A percentile compares a stretch with the other conserved stretches of the same genome.
These are phyloP conservation scores for Globisporangium recalcitrans DNA, from an alignment of 352 stramenopile genomes.

Conservation along the genomic window DNA sequence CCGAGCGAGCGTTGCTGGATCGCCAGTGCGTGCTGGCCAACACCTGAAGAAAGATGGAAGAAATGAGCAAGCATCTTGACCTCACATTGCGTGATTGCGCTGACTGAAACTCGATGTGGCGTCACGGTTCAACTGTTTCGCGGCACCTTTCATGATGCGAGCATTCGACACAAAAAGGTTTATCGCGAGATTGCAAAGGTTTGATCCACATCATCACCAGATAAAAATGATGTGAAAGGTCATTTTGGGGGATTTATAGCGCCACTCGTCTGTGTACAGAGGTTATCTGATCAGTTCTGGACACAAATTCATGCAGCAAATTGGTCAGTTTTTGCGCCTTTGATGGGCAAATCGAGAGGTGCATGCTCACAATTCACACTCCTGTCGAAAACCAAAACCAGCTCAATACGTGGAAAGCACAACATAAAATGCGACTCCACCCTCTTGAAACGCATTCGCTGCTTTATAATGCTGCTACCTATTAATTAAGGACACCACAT, in stretches of 20 bases:
- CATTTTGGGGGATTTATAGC: too few species aligned
- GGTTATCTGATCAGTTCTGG: background rate
- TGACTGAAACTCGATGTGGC: background rate
- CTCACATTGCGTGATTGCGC: background rate
- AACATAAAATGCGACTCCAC: too few species aligned
- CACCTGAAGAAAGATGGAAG: too few species aligned
- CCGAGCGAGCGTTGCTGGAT: background rate
- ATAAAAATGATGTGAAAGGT: too few species aligned
- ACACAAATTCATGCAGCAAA: background rate
- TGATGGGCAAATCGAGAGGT: background rate
- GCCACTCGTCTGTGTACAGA: too few species aligned
- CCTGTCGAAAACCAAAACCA: too few species aligned
- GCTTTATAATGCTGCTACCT: too few species aligned
- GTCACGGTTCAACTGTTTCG: background rate
- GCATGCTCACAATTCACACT: background rate
- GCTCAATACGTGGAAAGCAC: too few species aligned
- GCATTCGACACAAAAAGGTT: background rate
- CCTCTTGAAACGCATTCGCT: too few species aligned
- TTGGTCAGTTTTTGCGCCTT: background rate
- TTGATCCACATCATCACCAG: too few species aligned
- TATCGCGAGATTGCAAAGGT: background rate
- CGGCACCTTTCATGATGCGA: background rate
- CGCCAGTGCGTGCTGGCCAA: too few species aligned
- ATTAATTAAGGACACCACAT: background rate
- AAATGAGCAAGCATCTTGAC: too few species aligned